Evolutionary conservation across 164 flowering plant genomes (phyloP), one percentile per base, ranked within the genome.

Genomic region (Nymphaea colorata): DNA sequence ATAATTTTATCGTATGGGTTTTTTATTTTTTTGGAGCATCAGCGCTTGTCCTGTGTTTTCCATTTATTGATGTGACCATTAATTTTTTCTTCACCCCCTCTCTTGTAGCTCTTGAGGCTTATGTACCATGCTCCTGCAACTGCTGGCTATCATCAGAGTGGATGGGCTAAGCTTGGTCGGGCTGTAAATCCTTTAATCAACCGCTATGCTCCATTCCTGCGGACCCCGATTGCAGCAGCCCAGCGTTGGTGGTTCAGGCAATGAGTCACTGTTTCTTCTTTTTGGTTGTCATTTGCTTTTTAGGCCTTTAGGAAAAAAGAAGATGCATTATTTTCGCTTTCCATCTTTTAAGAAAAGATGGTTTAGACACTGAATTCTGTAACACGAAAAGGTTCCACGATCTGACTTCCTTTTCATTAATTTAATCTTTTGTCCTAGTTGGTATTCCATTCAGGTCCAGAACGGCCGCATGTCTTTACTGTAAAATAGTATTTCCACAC

Each of bases 121-220:
- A 92, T 90, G 99, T 90, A 92, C 79, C 89, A 87, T 67, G 97
- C 95, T 17, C 99, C 99, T 36, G 96, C 78, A 11, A 87, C 96
- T 65, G 88, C 95, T 67, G 81, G 95, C 25, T 90, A 92, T 76
- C 99, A 95, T 79, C 91, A 84, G 65, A 87, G 96, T 61, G 90
- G 78, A 66, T 95, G 99, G 99, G 70, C 91, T 2, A 90, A 86
- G 83, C 85, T 95, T 59, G 96, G 95, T 61, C 78, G 85, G 79
- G 76, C 80, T 6, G 83, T 87, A 0, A 74, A 76, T 70, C 99
- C 98, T 3, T 76, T 84, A 6, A 64, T 95, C 65, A 72, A 82
- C 42, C 89, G 78, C 10, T 86, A 90, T 72, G 91, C 90, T 4
- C 97, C 99, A 18, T 90, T 92, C 80, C 68, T 95, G 72, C 83